Conservation (phyloP, 1,284 basidiomycete genomes). For the Cyathus olla region DNA sequence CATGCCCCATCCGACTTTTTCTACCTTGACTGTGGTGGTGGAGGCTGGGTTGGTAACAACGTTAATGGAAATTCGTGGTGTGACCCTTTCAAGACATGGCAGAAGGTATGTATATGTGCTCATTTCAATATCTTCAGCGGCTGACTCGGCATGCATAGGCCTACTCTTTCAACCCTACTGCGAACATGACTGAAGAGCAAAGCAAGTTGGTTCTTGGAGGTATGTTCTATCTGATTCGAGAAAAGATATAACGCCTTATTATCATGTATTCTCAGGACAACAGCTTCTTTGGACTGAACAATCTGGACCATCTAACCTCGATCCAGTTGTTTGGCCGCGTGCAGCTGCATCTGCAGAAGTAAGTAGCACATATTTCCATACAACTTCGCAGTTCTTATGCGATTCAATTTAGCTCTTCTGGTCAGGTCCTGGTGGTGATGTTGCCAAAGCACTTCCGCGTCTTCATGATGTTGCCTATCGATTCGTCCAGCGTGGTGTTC, state of each 20-base stretch:
- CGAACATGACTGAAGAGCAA: constrained; percentile 63
- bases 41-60: constrained; percentile 80
- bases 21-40: constrained; percentile 87
- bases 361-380: not conserved
- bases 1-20: constrained; percentile 81
- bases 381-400: not conserved
- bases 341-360: constrained; percentile 81
- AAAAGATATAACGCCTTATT: no score
- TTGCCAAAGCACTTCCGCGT: constrained; percentile 71
- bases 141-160: constrained; percentile 43
- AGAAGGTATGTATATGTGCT: constrained; percentile 54
- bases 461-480: constrained; percentile 83
- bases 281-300: constrained; percentile 87
- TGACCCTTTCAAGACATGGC: constrained; percentile 85
- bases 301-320: constrained; percentile 76
- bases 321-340: constrained; percentile 83
- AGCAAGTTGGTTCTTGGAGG: constrained; percentile 75
- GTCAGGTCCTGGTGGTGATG: constrained; percentile 62
- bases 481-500: constrained; percentile 75
- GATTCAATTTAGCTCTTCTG: constrained; percentile 72
- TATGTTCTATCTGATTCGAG: constrained; percentile 24
- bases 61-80: constrained; percentile 65
- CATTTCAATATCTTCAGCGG: not conserved
- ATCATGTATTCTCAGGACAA: constrained; percentile 62
- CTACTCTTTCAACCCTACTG: constrained; percentile 81